Base-by-base conservation (phyloP, 306 rosid species). In the Sphenostylis stenocarpa region DNA sequence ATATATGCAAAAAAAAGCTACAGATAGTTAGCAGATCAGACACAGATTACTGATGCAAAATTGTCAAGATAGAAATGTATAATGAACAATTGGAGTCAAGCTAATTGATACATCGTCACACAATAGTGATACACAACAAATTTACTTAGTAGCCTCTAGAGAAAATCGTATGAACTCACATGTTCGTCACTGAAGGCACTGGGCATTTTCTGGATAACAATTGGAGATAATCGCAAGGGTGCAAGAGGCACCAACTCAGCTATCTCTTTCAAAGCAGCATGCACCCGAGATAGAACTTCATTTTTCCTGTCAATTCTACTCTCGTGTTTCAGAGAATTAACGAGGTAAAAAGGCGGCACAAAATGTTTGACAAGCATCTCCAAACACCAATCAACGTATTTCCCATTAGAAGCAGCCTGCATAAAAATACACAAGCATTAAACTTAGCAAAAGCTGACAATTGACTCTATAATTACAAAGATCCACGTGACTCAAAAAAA, bases 201-300 rank as follows among this genome's bases (percentile, higher is more conserved):
- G 10, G 88, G 95, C 84, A 86, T 87, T 77, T 53, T 86, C 63
- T 85, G 84, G 64, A 87, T 78, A 75, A 92, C 87, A 23, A 88
- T 87, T 31, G 80, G 86, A 81, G 12, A 38, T 38, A 38, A 1
- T 38, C 43, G 12, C 13, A 38, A 38, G 3, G 97, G 93, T 39
- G 93, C 88, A 84, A 92, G 92, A 48, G 97, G 97, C 58, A 90
- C 90, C 86, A 92, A 68, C 66, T 88, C 91, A 67, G 96, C 82
- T 57, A 92, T 88, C 58, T 85, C 83, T 80, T 89, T 70, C 52
- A 95, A 57, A 56, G 98, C 91, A 41, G 78, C 83, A 86, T 95
- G 98, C 72, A 95, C 91, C 51, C 93, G 93, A 41, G 97, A 86
- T 67, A 92, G 85, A 76, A 90, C 98, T 78, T 85, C 87, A 72